Percentiles rank a stretch among this genome's conserved stretches.
Evolutionary conservation across 768 basidiomycete species (phyloP).

Genomic region (Suillus hirtellus): DNA sequence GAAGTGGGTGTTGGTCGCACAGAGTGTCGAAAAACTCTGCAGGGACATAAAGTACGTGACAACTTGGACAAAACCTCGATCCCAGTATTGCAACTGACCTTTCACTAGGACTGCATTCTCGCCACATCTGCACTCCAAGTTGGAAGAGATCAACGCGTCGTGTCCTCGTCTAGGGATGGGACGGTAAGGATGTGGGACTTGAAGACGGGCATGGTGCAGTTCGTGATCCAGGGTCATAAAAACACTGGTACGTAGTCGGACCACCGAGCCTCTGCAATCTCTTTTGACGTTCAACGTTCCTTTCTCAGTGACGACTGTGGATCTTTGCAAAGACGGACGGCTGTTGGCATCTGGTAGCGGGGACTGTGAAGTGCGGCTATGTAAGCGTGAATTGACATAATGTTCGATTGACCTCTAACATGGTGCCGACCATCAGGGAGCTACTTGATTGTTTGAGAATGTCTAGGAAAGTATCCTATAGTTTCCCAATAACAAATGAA

Average conservation of each 20-base stretch:
- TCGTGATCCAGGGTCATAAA: constrained; percentile 83
- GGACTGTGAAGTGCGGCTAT: constrained; percentile 72
- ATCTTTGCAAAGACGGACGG: constrained; percentile 60
- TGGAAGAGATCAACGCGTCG: constrained; percentile 77
- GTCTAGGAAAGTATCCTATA: not conserved
- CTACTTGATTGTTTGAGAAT: constrained; percentile 3
- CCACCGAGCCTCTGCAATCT: constrained; percentile 8
- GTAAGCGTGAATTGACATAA: constrained; percentile 35
- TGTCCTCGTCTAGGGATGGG: constrained; percentile 94
- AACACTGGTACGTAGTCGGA: constrained; percentile 53
- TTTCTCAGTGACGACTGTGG: constrained; percentile 33
- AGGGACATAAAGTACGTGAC: constrained; percentile 76
- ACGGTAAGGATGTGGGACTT: constrained; percentile 95
- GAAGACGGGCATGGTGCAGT: constrained; percentile 75
- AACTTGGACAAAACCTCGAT: constrained; percentile 20
- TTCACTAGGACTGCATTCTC: constrained; percentile 64
- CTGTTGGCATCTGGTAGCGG: constrained; percentile 70
- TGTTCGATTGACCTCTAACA: not conserved
- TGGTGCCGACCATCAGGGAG: not conserved
- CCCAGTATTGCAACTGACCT: constrained; percentile 4
- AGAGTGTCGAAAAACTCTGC: constrained; percentile 50
- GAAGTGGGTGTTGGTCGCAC: constrained; percentile 38
- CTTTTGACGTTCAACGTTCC: not conserved
- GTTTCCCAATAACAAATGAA: not conserved
- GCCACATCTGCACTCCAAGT: constrained; percentile 85